These are phyloP conservation scores for Hericium coralloides DNA, from an alignment of 768 basidiomycete genomes.

Conservation along the genomic window DNA sequence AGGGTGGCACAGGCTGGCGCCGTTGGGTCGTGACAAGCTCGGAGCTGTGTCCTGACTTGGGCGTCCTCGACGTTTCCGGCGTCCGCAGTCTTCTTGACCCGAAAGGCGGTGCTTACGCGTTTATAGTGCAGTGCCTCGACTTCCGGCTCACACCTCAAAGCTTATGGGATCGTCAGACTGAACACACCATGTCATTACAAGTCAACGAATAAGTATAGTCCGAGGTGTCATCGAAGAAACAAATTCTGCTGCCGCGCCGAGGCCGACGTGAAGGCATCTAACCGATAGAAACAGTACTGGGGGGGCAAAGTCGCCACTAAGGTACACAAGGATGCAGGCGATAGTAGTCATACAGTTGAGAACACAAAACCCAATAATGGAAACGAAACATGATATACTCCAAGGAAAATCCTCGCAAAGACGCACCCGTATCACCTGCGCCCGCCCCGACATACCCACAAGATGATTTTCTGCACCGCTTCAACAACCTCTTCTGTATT, in stretches of 20 bases:
- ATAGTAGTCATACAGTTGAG: background rate
- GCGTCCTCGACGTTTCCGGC: too few relatives aligned
- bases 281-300: background rate
- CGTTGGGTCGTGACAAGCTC: too few relatives aligned
- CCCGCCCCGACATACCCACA: slow-evolving; percentile 38
- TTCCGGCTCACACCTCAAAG: too few relatives aligned
- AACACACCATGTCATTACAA: background rate
- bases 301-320: background rate
- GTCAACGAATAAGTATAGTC: background rate
- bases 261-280: background rate
- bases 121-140: too few relatives aligned
- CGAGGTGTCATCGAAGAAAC: background rate
- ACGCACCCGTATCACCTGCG: slow-evolving; percentile 8
- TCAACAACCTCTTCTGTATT: slow-evolving; percentile 60
- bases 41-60: too few relatives aligned
- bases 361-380: background rate
- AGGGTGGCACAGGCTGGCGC: too few relatives aligned
- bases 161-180: too few relatives aligned
- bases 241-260: background rate
- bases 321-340: background rate
- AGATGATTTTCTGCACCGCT: slow-evolving; percentile 49
- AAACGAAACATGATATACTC: background rate
- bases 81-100: too few relatives aligned
- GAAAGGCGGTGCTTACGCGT: too few relatives aligned
- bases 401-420: background rate